Base-by-base conservation (phyloP, 305 asterid genomes). In the Striga hermonthica region DNA sequence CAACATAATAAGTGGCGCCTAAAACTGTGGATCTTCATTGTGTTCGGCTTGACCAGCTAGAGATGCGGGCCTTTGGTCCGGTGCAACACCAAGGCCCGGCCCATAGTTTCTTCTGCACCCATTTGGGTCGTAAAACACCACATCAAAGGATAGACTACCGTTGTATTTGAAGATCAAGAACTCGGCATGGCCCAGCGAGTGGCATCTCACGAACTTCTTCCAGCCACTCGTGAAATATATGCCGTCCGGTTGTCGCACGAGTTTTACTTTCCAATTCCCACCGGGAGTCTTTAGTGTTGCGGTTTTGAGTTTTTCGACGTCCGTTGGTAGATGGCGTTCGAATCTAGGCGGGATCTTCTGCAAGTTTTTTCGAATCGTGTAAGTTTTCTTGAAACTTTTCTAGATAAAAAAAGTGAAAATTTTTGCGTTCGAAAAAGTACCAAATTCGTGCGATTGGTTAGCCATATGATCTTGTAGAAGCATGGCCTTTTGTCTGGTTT, bases 291-390 rank as follows among this genome's bases (percentile, higher is more conserved):
- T 67, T 45, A 75, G 64, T 6, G 57, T 44, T 37, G 53, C 79
- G 15, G 4, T 9, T 31, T 58, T 40, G 10, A 37, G 15, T 12
- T 50, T 14, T 13, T 59, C 63, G 3, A 60, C 3, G 16, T 13
- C 54, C 63, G 3, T 52, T 6, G 16, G 9, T 10, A 73, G 31
- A 64, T 82, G 76, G 3, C 39, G 47, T 16, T 55, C 57, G 66
- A 81, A 76, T 13, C 11, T 13, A 0, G 65, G 61, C 7, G 83
- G 83, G 39, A 81, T 76, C 60, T 47, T 12, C 86, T 78, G 34
- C 71, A 66, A 7, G 41, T 53, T 65, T 15, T 48, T 31, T n/a
- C 4, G 44, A 11, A 4, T 57, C 13, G n/a, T 57, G 62, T 6
- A 1, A 50, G 7, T 14, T 22, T 22, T 22, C 31, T 22, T 22